Percentiles rank a stretch among this genome's conserved stretches.
These are phyloP conservation scores for Exophiala phaeomuriformis DNA, from an alignment of 2,329 filamentous ascomycete genomes.

Conservation along the genomic window DNA sequence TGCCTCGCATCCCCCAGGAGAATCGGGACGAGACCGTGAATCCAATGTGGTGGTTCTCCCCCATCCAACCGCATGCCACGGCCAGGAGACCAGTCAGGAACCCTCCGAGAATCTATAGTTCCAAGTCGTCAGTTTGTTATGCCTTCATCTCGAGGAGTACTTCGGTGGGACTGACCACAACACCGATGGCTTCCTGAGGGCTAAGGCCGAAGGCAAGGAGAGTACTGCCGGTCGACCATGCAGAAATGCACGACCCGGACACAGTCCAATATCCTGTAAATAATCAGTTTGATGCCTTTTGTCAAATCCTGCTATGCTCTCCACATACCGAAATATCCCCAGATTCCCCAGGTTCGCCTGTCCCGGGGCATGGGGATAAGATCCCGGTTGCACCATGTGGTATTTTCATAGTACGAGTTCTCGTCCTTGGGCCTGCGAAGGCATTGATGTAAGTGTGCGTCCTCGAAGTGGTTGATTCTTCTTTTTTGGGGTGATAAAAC, in stretches of 20 bases:
- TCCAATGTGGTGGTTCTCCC: constrained; percentile 28
- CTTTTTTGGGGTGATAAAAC: background rate
- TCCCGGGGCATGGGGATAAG: constrained; percentile 29
- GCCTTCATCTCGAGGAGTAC: background rate
- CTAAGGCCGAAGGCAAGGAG: constrained; percentile 28
- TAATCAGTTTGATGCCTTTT: constrained; percentile 1
- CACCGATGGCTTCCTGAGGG: constrained; percentile 27
- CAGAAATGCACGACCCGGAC: constrained; percentile 29
- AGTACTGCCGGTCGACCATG: constrained; percentile 30
- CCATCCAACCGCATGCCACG: constrained; percentile 29
- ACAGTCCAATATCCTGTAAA: constrained; percentile 30
- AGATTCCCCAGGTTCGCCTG: constrained; percentile 29
- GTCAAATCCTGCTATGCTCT: background rate
- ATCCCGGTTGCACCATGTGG: constrained; percentile 30
- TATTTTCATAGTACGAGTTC: constrained; percentile 26
- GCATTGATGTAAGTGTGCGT: constrained; percentile 1
- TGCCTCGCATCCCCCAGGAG: constrained; percentile 28
- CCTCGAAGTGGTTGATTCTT: background rate
- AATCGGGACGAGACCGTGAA: constrained; percentile 29
- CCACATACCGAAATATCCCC: constrained; percentile 26
- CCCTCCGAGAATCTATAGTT: constrained; percentile 18
- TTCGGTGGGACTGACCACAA: constrained; percentile 20
- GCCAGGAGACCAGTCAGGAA: constrained; percentile 26
- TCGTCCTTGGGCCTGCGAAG: constrained; percentile 24
- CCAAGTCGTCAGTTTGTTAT: constrained; percentile 9